Evolutionary conservation across 441 rosid species (phyloP), one percentile per base, ranked within the genome.

Genomic region (Adansonia rubrostipa): DNA sequence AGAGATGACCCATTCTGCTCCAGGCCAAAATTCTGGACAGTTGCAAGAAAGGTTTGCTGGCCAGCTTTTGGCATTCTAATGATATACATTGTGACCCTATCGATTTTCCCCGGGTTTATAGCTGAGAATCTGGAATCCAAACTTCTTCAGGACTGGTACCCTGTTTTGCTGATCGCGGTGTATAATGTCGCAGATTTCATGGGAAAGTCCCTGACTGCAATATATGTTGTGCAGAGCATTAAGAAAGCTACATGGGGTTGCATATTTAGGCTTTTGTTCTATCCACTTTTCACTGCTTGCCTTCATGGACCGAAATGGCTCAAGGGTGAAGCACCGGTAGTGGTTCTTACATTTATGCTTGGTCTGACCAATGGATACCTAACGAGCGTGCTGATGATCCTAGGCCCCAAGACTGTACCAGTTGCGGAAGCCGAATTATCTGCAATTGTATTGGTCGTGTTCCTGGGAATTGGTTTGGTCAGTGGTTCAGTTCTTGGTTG

Each of bases 21-120:
- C 10, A 81, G 82, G 85, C 85, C 84, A 11, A 78, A 78, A 48
- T 82, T 90, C 3, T 86, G 91, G 88, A 47, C 68, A 4, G 85
- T 89, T 47, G 92, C 89, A 60, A 86, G 85, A 81, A 90, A 88
- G 72, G 88, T 90, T 77, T 75, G 74, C 36, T 82, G 87, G 83
- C 91, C 90, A 40, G 90, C 89, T 63, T 69, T 84, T 1, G 96
- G 94, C 47, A 82, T 93, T 68, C 73, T 91, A 24, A 65, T 81
- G 9, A 88, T 89, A 17, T 95, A 93, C 74, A 68, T 86, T 0
- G 96, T 95, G 64, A 95, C 96, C 0, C 88, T 92, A 9, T 92
- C 96, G 0, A 90, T 95, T 66, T 92, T 95, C 82, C 97, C 97
- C 1, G 96, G 97, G 65, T 93, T 92, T 86, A 62, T 93, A 17